Evolutionary conservation across 495 filamentous ascomycete species (phyloP), one percentile per base, ranked within the genome.

Genomic region (Hypoxylon fuscum): DNA sequence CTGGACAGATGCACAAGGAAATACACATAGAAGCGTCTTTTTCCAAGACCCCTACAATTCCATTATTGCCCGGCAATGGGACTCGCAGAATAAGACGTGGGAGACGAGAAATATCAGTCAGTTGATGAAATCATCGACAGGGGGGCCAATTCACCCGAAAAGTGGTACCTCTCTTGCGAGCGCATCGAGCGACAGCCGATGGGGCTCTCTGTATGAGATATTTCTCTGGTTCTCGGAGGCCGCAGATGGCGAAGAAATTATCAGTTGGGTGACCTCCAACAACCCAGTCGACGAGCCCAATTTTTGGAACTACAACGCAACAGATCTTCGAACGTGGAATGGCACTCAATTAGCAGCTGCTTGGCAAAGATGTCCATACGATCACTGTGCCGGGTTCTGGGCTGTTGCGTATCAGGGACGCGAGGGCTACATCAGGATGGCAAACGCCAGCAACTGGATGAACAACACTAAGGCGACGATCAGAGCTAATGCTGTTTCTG

Each of bases 81-180:
- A 66, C 27, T 66, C 63, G 34, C 52, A 66, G 15, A 66, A 62
- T 31, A 57, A 41, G 41, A 57, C 57, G 10, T 66, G 63, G 63
- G 42, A 29, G 52, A 66, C 63, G 42, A 42, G 53, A 27, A 66
- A 66, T 12, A 17, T 66, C 22, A 66, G 57, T 57, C 32, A 53
- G 14, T 22, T 66, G 10, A 49, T 66, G 42, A 15, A 52, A 12
- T 32, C 47, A 6, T 57, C 63, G 15, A 66, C 63, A 7, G 31
- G 25, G 31, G 57, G 63, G 3, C 34, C 53, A 5, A 61, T 62
- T n/a, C 14, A 54, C 15, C 63, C 63, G 2, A 37, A 49, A 17
- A 46, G 52, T 1, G 63, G 57, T 0, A 66, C 63, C 5, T 57
- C 34, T 1, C 53, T 66, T 3, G 56, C 62, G 10, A 58, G 57